phyloP scores from a whole-genome alignment of 208 protist genomes.

The Novymonas esmeraldas region DNA sequence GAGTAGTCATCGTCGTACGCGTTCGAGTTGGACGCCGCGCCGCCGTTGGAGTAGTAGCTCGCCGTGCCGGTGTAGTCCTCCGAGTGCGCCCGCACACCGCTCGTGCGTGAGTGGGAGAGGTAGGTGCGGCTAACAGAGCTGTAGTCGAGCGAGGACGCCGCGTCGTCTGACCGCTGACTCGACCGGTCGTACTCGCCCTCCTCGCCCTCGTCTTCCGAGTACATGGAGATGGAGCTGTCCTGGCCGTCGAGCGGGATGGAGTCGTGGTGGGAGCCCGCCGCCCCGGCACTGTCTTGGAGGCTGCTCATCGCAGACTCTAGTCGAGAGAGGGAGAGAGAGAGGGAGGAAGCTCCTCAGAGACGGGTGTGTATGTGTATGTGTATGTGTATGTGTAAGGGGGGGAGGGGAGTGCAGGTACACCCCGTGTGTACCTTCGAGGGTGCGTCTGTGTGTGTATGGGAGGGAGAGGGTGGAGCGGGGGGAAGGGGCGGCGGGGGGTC shows the following conservation, averaged over 20 bases:
- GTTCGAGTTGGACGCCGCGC: conserved; percentile 20
- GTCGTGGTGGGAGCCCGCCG: conserved; percentile 49
- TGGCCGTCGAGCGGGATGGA: conserved; percentile 54
- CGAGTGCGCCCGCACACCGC: conserved; percentile 5
- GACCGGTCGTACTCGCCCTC: conserved; percentile 17
- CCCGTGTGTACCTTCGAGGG: no score
- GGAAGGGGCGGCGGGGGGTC: no score
- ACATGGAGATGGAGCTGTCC: conserved; percentile 37
- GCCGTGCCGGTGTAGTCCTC: conserved; percentile 28
- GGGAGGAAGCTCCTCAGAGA: not conserved
- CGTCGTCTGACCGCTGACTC: conserved; percentile 15
- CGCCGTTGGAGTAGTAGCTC: conserved; percentile 34
- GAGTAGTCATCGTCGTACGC: conserved; percentile 41
- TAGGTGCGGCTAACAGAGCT: conserved; percentile 38
- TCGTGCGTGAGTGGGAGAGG: conserved; percentile 14
- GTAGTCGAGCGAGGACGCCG: conserved; percentile 29
- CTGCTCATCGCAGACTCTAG: conserved; percentile 78
- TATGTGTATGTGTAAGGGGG: no score
- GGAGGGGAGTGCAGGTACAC: no score
- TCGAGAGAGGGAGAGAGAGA: no score
- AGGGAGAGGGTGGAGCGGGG: no score
- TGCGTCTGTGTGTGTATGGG: no score
- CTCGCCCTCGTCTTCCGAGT: conserved; percentile 40
- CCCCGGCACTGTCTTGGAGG: conserved; percentile 55
- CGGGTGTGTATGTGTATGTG: no score